phyloP scores from a whole-genome alignment of 805 yeast species.

The Wickerhamomyces ciferrii region DNA sequence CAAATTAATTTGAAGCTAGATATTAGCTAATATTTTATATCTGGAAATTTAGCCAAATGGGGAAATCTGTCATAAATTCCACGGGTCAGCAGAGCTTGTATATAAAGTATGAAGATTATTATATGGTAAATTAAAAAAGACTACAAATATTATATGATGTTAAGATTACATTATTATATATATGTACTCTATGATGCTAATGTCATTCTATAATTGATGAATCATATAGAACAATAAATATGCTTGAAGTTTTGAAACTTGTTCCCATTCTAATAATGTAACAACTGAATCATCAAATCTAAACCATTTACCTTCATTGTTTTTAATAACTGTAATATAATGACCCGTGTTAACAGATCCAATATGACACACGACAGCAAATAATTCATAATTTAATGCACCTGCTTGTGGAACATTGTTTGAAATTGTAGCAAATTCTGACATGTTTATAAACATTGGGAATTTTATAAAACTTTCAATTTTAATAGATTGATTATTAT shows the following conservation, averaged over 20 bases:
- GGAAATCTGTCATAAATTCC: no score
- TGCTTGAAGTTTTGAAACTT: conserved; percentile 69
- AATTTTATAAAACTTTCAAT: conserved; percentile 69
- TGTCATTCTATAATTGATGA: conserved; percentile 13
- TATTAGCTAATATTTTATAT: no score
- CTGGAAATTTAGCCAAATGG: no score
- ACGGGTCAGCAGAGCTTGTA: no score
- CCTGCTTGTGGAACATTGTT: conserved; percentile 23
- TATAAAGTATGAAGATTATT: no score
- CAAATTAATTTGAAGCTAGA: no score
- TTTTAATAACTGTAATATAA: conserved; percentile 75
- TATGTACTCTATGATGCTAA: neutral
- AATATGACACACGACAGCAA: conserved; percentile 81
- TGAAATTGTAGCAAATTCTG: conserved; percentile 38
- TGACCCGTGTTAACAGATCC: conserved; percentile 97
- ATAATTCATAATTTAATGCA: conserved; percentile 64
- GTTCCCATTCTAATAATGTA: conserved; percentile 54
- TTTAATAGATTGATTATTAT: conserved; percentile 41
- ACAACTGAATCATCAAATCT: conserved; percentile 88
- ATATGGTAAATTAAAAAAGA: no score
- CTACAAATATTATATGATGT: no score
- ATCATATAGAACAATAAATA: conserved; percentile 70
- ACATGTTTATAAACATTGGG: conserved; percentile 71
- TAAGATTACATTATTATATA: no score
- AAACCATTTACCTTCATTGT: conserved; percentile 76